Conservation (phyloP, 1,139 yeast genomes). For the Hyphopichia fennica region DNA sequence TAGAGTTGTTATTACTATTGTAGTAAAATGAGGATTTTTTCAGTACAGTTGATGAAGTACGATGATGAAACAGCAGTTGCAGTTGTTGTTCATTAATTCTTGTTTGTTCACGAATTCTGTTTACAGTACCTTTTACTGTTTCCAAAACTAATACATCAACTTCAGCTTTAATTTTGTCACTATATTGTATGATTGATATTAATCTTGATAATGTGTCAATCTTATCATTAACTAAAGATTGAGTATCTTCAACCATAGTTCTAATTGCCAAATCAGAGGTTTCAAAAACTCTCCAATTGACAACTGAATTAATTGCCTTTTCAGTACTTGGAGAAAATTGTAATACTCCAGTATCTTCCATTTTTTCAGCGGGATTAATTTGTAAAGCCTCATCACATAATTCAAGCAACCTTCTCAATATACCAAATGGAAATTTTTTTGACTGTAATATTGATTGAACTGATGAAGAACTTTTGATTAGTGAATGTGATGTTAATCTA, state of each 20-base stretch:
- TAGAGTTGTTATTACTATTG: not conserved
- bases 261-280: conserved; percentile 67
- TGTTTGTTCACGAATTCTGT: conserved; percentile 47
- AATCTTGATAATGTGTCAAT: conserved; percentile 73
- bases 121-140: conserved; percentile 66
- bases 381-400: conserved; percentile 75
- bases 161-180: conserved; percentile 79
- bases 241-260: conserved; percentile 68
- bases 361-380: conserved; percentile 60
- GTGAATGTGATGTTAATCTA: conserved; percentile 21
- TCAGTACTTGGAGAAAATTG: conserved; percentile 73
- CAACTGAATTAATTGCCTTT: conserved; percentile 56
- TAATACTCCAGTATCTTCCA: conserved; percentile 24
- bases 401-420: conserved; percentile 62
- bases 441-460: conserved; percentile 27
- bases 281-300: conserved; percentile 54
- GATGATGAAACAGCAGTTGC: not conserved
- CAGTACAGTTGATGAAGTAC: conserved; percentile 1
- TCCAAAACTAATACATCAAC: conserved; percentile 71
- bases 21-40: conserved; percentile 3
- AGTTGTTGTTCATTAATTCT: conserved; percentile 16
- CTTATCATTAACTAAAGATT: conserved; percentile 59
- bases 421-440: conserved; percentile 62
- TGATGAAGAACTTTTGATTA: conserved; percentile 30
- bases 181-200: conserved; percentile 74